A percentile compares a stretch with the other conserved stretches of the same genome.
Evolutionary conservation across 495 filamentous ascomycete genomes (phyloP).

Genomic region (Amphirosellinia nigrospora): DNA sequence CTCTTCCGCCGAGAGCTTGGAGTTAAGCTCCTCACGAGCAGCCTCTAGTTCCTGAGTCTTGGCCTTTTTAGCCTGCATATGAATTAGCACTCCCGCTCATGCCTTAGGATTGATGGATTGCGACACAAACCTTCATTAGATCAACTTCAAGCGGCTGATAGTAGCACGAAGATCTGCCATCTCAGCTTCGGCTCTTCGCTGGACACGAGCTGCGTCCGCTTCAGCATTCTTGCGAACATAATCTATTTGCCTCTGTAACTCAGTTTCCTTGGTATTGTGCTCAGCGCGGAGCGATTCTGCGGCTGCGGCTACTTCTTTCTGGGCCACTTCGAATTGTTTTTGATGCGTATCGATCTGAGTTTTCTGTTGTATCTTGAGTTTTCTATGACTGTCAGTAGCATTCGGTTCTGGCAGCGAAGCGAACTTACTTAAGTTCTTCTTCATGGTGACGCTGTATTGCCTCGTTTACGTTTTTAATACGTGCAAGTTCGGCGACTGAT

Average conservation of each 20-base stretch:
- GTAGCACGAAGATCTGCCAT: constrained; percentile 66
- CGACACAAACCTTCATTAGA: constrained; percentile 59
- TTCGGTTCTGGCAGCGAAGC: neutral
- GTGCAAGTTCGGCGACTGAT: constrained; percentile 64
- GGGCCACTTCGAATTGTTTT: constrained; percentile 31
- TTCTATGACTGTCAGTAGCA: constrained; percentile 35
- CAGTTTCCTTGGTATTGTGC: constrained; percentile 55
- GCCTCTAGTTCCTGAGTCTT: constrained; percentile 64
- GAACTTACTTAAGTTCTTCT: constrained; percentile 43
- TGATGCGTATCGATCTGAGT: constrained; percentile 31
- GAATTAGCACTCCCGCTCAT: constrained; percentile 19
- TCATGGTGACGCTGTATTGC: constrained; percentile 74
- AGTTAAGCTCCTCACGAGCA: constrained; percentile 59
- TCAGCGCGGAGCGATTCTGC: constrained; percentile 34
- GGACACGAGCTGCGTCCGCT: constrained; percentile 46
- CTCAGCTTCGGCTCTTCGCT: constrained; percentile 60
- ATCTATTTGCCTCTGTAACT: constrained; percentile 55
- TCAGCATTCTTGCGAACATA: constrained; percentile 47
- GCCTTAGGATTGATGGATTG: neutral
- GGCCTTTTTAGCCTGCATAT: constrained; percentile 54
- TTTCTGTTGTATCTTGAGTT: constrained; percentile 35
- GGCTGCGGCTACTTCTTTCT: constrained; percentile 32
- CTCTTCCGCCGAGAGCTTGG: constrained; percentile 54
- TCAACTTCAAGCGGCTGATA: constrained; percentile 64
- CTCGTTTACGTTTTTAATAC: constrained; percentile 71